These are phyloP conservation scores for Celoporthe dispersa DNA, from an alignment of 2,329 filamentous ascomycete species.

Conservation along the genomic window DNA sequence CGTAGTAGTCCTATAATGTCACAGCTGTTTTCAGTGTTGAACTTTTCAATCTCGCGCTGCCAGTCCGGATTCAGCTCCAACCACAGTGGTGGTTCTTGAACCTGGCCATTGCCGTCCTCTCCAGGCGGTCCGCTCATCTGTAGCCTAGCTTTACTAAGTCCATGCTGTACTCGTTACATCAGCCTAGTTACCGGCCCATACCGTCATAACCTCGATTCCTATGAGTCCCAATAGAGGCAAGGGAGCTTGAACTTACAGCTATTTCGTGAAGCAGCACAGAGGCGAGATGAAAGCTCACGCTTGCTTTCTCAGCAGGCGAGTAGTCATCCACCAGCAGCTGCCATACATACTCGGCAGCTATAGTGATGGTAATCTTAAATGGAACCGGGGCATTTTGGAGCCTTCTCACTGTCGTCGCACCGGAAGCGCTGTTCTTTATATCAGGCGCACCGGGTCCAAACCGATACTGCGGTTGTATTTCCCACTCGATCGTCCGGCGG, in stretches of 20 bases:
- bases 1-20: neutral
- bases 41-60: neutral
- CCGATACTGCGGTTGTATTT: conserved; percentile 7
- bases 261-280: conserved; percentile 27
- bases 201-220: neutral
- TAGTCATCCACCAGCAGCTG: conserved; percentile 27
- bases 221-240: neutral
- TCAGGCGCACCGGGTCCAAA: neutral
- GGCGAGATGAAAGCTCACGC: conserved; percentile 17
- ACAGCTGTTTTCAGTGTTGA: neutral
- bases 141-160: neutral
- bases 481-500: conserved; percentile 12
- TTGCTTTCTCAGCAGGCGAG: conserved; percentile 26
- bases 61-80: conserved; percentile 14
- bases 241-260: conserved; percentile 4
- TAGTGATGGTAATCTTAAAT: conserved; percentile 11
- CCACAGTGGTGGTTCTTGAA: conserved; percentile 6
- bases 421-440: no score
- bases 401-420: neutral
- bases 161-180: conserved; percentile 12
- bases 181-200: neutral
- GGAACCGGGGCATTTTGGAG: neutral
- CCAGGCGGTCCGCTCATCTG: neutral
- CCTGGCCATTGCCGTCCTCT: neutral
- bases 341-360: conserved; percentile 21